These are phyloP conservation scores for Raphanus sativus DNA, from an alignment of 345 rosid genomes.

Conservation along the genomic window DNA sequence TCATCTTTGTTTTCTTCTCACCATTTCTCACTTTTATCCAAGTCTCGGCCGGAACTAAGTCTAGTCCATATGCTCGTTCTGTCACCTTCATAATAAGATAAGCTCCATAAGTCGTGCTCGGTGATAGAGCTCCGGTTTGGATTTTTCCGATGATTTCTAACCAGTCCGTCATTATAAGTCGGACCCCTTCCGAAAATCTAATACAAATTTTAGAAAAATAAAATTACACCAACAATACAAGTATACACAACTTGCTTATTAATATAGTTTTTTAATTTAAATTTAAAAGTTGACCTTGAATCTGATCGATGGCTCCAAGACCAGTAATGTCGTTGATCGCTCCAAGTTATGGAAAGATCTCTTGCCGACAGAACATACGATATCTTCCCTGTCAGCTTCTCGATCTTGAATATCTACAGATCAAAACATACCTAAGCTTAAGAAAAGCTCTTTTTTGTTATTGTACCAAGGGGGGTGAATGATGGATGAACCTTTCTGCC, in stretches of 20 bases:
- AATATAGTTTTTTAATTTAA: neutral
- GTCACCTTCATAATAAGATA: constrained; percentile 48
- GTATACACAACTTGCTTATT: neutral
- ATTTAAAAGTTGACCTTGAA: constrained; percentile 48
- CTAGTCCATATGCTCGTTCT: constrained; percentile 52
- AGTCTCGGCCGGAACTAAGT: constrained; percentile 47
- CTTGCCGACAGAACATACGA: constrained; percentile 61
- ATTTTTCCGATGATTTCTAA: constrained; percentile 49
- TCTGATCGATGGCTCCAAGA: constrained; percentile 50
- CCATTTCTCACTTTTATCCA: constrained; percentile 35
- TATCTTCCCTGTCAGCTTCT: constrained; percentile 58
- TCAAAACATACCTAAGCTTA: neutral
- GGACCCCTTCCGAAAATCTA: constrained; percentile 50
- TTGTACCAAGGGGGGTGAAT: neutral
- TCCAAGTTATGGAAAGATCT: constrained; percentile 67
- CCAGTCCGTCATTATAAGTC: constrained; percentile 45
- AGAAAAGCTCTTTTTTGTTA: neutral
- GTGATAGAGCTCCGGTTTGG: constrained; percentile 37
- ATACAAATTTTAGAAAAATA: neutral
- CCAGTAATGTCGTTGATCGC: constrained; percentile 61
- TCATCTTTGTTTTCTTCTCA: neutral
- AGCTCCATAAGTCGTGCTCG: constrained; percentile 52
- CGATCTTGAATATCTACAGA: constrained; percentile 58
- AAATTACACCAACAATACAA: no score
- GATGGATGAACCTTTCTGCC: constrained; percentile 48